These are phyloP conservation scores for Earliella scabrosa DNA, from an alignment of 1,284 basidiomycete species.

Conservation along the genomic window DNA sequence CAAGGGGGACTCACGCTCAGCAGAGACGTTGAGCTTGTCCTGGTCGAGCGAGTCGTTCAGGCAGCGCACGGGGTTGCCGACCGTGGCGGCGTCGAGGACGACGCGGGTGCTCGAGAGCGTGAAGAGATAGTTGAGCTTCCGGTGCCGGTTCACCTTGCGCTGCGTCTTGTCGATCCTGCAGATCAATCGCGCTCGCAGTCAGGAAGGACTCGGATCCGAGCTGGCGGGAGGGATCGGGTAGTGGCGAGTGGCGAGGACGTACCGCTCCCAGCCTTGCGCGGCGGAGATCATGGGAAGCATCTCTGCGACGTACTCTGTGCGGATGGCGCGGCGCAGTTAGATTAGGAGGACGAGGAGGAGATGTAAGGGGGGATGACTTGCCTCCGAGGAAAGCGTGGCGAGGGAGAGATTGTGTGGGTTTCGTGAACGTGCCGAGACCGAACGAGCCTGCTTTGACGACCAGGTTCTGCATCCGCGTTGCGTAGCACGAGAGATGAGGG, in stretches of 20 bases:
- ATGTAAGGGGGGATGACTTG: slow-evolving; percentile 14
- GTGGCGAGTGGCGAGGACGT: too few species aligned
- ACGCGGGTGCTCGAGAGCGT: slow-evolving; percentile 43
- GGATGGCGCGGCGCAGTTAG: not conserved
- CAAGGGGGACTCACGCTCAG: slow-evolving; percentile 41
- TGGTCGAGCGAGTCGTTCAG: slow-evolving; percentile 53
- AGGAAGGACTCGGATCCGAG: too few species aligned
- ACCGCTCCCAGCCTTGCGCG: too few species aligned
- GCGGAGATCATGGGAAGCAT: slow-evolving; percentile 28
- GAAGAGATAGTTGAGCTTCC: slow-evolving; percentile 61
- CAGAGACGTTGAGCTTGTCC: slow-evolving; percentile 44
- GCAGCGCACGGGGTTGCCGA: slow-evolving; percentile 61
- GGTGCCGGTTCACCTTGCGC: slow-evolving; percentile 42
- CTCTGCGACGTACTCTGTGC: slow-evolving; percentile 51
- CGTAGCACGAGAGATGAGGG: too few species aligned
- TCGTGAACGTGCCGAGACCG: slow-evolving; percentile 52
- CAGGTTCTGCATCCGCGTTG: slow-evolving; percentile 28
- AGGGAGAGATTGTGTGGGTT: slow-evolving; percentile 31
- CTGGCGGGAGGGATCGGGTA: too few species aligned
- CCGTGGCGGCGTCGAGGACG: slow-evolving; percentile 52
- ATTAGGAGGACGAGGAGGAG: not conserved
- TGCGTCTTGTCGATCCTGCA: not conserved
- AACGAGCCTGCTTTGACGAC: slow-evolving; percentile 40
- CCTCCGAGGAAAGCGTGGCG: slow-evolving; percentile 44
- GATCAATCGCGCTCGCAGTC: too few species aligned